Percentiles rank a stretch among this genome's conserved stretches.
Conservation (phyloP, 257 asterid genomes). For the Thymus mandschuricus region DNA sequence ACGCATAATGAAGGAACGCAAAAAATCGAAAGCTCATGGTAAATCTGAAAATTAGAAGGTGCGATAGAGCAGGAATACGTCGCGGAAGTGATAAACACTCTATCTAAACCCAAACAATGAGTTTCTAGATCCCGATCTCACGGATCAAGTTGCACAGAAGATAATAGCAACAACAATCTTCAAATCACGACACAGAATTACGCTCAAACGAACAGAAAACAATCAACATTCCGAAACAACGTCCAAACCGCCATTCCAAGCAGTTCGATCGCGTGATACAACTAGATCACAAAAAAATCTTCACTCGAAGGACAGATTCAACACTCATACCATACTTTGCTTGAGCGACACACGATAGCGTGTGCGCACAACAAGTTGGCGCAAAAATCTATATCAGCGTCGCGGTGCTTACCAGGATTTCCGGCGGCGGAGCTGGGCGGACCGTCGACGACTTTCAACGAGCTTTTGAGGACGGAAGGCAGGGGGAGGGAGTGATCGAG, state of each 20-base stretch:
- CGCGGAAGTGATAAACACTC: background rate
- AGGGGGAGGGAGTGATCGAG: constrained; percentile 83
- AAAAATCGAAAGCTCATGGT: background rate
- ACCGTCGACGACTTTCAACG: constrained; percentile 82
- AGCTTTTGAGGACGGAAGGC: constrained; percentile 70
- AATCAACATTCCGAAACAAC: constrained; percentile 1
- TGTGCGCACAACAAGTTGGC: background rate
- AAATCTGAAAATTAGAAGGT: background rate
- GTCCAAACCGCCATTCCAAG: background rate
- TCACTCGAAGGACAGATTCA: constrained; percentile 1
- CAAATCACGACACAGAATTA: constrained; percentile 19
- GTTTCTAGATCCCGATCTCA: constrained; percentile 18
- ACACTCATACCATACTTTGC: constrained; percentile 2
- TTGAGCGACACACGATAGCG: background rate
- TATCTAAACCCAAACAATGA: background rate
- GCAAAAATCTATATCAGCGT: background rate
- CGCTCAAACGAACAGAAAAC: constrained; percentile 16
- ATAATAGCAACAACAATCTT: constrained; percentile 3
- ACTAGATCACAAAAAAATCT: constrained; percentile 32
- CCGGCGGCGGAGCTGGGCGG: constrained; percentile 98
- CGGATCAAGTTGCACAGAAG: constrained; percentile 27
- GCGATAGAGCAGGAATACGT: background rate
- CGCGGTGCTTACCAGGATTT: constrained; percentile 66
- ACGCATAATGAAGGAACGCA: background rate
- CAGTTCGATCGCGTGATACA: background rate